phyloP scores from a whole-genome alignment of 2,329 filamentous ascomycete genomes.

The Curvularia hawaiiensis region DNA sequence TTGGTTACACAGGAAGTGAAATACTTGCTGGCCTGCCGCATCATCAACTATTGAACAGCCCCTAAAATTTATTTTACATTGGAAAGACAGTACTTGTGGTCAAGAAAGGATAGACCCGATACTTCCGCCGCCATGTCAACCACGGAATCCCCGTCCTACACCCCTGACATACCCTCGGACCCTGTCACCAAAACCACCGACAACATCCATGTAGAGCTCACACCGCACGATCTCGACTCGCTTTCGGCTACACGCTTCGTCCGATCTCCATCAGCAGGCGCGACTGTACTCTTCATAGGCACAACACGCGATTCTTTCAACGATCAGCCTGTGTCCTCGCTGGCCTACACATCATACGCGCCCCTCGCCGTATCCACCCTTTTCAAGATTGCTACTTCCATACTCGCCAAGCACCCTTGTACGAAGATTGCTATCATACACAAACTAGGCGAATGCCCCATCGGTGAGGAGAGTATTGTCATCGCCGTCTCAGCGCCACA shows the following conservation, averaged over 20 bases:
- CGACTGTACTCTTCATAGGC: conserved; percentile 53
- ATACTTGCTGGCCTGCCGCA: neutral
- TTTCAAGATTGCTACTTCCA: conserved; percentile 63
- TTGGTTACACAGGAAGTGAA: neutral
- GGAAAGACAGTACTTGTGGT: too few species aligned
- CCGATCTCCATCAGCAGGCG: conserved; percentile 56
- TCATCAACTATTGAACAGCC: neutral
- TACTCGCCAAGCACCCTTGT: conserved; percentile 67
- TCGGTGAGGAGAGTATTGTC: conserved; percentile 91
- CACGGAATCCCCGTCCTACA: conserved; percentile 34
- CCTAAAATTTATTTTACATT: neutral
- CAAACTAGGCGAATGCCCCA: conserved; percentile 81
- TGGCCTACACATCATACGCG: conserved; percentile 77
- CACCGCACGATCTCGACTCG: conserved; percentile 64
- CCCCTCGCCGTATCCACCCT: conserved; percentile 73
- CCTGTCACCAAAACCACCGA: conserved; percentile 35
- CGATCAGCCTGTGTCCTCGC: conserved; percentile 71
- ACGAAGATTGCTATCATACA: conserved; percentile 81
- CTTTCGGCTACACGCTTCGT: conserved; percentile 67
- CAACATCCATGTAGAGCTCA: conserved; percentile 71
- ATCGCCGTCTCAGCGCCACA: conserved; percentile 87
- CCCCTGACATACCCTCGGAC: conserved; percentile 33
- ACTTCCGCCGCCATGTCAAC: conserved; percentile 26
- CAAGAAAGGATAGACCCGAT: neutral
- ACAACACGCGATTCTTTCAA: conserved; percentile 79